Conservation (phyloP, 2,329 filamentous ascomycete species). For the Arthrinium phaeospermum region DNA sequence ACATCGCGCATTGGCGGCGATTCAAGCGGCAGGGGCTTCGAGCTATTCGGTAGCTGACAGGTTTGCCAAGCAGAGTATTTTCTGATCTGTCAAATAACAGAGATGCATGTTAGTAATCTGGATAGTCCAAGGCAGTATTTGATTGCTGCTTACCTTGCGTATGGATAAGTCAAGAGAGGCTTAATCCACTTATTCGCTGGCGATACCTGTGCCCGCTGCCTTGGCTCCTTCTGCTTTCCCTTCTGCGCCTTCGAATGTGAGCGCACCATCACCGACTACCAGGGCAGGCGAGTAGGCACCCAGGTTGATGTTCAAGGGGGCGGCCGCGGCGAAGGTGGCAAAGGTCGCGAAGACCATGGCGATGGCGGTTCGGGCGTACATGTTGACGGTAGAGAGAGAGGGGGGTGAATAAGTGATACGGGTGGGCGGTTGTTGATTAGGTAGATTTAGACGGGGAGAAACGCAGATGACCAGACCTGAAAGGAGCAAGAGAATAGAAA, state of each 20-base stretch:
- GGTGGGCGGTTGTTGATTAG: slow-evolving; percentile 8
- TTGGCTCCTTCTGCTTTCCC: slow-evolving; percentile 26
- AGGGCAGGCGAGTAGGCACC: slow-evolving; percentile 43
- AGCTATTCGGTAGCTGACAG: not conserved
- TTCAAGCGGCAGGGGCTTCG: not conserved
- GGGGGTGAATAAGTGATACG: not conserved
- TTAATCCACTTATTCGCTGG: not conserved
- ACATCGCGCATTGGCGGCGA: not conserved
- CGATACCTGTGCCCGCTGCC: not conserved
- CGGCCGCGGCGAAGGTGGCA: slow-evolving; percentile 35
- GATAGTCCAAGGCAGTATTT: too few relatives aligned
- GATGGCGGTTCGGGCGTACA: slow-evolving; percentile 34
- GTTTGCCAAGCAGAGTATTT: not conserved
- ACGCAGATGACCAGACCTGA: slow-evolving; percentile 30
- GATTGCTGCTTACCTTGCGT: not conserved
- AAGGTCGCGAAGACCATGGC: slow-evolving; percentile 37
- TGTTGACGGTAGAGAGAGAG: slow-evolving; percentile 20
- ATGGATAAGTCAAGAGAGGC: not conserved
- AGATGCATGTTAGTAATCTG: not conserved
- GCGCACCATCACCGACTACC: slow-evolving; percentile 50
- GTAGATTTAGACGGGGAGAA: not conserved
- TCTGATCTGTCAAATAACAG: not conserved
- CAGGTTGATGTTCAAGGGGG: slow-evolving; percentile 43
- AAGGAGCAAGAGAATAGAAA: slow-evolving; percentile 21
- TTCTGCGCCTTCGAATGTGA: slow-evolving; percentile 44